Evolutionary conservation across 306 rosid species (phyloP), one percentile per base, ranked within the genome.

Genomic region (Gastrolobium bilobum): DNA sequence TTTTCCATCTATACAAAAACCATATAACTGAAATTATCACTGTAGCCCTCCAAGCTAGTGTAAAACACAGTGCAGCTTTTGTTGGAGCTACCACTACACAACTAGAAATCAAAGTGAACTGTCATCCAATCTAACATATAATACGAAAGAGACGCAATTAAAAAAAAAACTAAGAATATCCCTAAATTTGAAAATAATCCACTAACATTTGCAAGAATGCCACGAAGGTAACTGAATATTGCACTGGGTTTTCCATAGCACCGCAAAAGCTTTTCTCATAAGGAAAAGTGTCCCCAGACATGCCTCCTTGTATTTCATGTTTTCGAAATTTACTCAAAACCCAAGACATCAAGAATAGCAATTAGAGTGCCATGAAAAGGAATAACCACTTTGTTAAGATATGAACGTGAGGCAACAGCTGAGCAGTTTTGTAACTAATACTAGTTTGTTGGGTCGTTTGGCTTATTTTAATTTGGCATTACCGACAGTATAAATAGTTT

Each of bases 231-330:
- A 90, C 73, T 15, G 91, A 81, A 71, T 93, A 95, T 78, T 97
- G 86, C 70, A 93, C 80, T 33, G 98, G 99, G 66, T 90, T 96
- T 85, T 95, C 98, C 83, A 95, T 74, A 70, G 99, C 98, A 85
- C 96, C 96, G 97, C 94, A 95, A 85, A 93, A 77, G 77, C 93
- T 91, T 84, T 89, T 88, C 85, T 93, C 98, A 35, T 91, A 95
- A 3, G 97, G 91, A 84, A 90, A 81, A 14, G 84, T 75, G 74
- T 81, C 89, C 60, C 33, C 73, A 26, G 51, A 71, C 30, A 61
- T 3, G 69, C 78, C 78, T 81, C 92, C 82, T 87, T 83, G 90
- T 71, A 65, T 65, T 10, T 90, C 85, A 83, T 93, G 91, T 81
- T 70, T 88, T 84, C 93, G 94, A 83, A 91, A 80, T 64, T 90